Percentiles rank a stretch among this genome's conserved stretches.
Conservation (phyloP, 768 basidiomycete genomes). For the Mycena leptocephala region DNA sequence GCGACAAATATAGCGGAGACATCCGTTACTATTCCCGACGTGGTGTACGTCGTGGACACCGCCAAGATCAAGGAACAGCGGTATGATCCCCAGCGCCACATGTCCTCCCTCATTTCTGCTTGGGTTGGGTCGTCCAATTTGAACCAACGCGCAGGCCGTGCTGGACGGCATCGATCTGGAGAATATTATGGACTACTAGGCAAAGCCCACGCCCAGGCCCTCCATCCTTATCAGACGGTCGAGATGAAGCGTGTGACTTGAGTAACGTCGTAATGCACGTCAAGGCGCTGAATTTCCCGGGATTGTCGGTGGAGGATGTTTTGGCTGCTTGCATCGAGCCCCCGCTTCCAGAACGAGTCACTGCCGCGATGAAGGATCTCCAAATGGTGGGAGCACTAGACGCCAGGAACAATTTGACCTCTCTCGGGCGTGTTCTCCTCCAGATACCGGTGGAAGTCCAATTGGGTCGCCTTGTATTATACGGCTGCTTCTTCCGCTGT, state of each 20-base stretch:
- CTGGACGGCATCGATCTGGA: conserved; percentile 92
- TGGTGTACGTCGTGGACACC: conserved; percentile 94
- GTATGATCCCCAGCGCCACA: conserved; percentile 91
- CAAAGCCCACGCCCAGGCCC: conserved; percentile 67
- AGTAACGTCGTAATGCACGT: conserved; percentile 97
- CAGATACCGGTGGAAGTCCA: conserved; percentile 93
- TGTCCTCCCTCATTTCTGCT: conserved; percentile 91
- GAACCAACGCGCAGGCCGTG: conserved; percentile 93
- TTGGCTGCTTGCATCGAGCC: conserved; percentile 90
- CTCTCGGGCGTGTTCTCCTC: conserved; percentile 90
- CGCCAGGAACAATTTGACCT: conserved; percentile 80
- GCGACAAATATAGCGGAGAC: conserved; percentile 98
- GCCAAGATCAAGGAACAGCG: conserved; percentile 89
- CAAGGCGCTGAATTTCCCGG: conserved; percentile 92
- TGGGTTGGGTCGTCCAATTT: conserved; percentile 95
- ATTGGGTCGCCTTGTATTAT: conserved; percentile 91
- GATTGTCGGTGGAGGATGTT: conserved; percentile 90
- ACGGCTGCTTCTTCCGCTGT: conserved; percentile 94
- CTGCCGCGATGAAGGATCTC: conserved; percentile 84
- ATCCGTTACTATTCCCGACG: conserved; percentile 94
- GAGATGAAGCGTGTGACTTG: conserved; percentile 96
- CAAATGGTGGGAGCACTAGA: conserved; percentile 93
- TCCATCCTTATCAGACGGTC: conserved; percentile 89
- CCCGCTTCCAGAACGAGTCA: conserved; percentile 83
- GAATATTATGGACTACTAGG: conserved; percentile 93